Evolutionary conservation across 441 rosid species (phyloP).

Genomic region (Raphanus hybrid): DNA sequence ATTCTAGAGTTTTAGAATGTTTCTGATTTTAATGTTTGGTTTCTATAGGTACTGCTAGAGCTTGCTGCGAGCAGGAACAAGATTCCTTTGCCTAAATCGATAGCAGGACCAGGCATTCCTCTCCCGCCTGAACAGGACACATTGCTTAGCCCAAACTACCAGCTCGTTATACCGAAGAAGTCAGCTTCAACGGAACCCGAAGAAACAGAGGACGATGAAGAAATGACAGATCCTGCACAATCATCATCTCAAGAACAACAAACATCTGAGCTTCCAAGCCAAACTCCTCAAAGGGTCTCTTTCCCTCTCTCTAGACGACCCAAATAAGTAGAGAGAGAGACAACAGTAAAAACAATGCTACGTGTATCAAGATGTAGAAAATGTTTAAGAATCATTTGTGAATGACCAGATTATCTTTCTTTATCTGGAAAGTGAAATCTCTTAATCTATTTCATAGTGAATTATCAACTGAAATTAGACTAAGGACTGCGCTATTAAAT

Average conservation of each 20-base stretch:
- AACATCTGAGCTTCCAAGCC: conserved; percentile 48
- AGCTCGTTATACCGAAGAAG: conserved; percentile 69
- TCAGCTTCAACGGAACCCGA: conserved; percentile 58
- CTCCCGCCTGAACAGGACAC: conserved; percentile 91
- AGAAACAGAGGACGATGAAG: conserved; percentile 86
- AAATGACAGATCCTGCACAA: conserved; percentile 52
- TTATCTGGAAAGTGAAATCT: neutral
- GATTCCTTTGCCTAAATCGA: conserved; percentile 79
- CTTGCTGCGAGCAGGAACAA: conserved; percentile 85
- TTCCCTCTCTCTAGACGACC: conserved; percentile 67
- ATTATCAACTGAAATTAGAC: neutral
- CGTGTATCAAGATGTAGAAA: conserved; percentile 10
- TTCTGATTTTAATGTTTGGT: neutral
- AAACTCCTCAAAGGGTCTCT: conserved; percentile 71
- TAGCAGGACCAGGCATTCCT: conserved; percentile 67
- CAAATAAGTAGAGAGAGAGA: conserved; percentile 42
- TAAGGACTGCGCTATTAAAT: too few relatives aligned
- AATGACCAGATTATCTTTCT: neutral
- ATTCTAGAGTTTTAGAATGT: too few relatives aligned
- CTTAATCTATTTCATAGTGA: neutral
- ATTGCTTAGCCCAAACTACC: conserved; percentile 78
- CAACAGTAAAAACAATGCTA: neutral
- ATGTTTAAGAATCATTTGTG: neutral
- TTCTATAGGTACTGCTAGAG: conserved; percentile 72
- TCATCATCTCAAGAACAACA: conserved; percentile 44